Base-by-base conservation (phyloP, 2,329 filamentous ascomycete species). In the Phaeoacremonium minimum region DNA sequence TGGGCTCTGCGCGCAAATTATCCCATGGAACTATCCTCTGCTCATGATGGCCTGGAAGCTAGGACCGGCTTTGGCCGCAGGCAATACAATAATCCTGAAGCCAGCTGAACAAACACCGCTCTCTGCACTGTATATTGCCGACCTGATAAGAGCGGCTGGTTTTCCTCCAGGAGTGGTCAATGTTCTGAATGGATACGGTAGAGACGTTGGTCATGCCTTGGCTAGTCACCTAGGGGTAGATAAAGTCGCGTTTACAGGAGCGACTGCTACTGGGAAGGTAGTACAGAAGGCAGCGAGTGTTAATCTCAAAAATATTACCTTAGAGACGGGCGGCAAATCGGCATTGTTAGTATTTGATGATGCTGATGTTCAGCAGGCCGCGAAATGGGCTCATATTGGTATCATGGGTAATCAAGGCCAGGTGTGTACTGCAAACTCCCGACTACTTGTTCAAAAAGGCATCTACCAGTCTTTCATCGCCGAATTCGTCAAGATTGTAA, bases 121-220 rank as follows among this genome's bases (percentile, higher is more conserved):
- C 4, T 81, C 75, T 11, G 76, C 80, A 52, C 60, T 84, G 4
- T 77, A 80, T 47, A 64, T 90, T 3, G 85, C 74, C 2, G 77
- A 71, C 5, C 66, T 90, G 15, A 70, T 89, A 44, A 77, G 77
- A 42, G 72, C 88, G 50, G 84, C 83, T 7, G 85, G 85, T 0
- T 90, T 90, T 51, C 86, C 86, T 4, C 77, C 85, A 1, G 86
- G 86, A 28, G 85, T 90, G 5, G 59, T 90, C 46, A 90, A 90
- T 57, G 73, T 90, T 38, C 56, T 88, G 38, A 87, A 87, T 42
- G 86, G 86, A 1, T 71, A 78, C 35, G 85, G 85, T 17, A 69
- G 69, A 17, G 78, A 80, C 22, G 80, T 83, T 0, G 86, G 86
- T 11, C 70, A 79, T 5, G 80, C 83, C 0, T 69, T 90, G 7